Evolutionary conservation across 2,329 filamentous ascomycete species (phyloP).

Genomic region (Colletotrichum zoysiae): DNA sequence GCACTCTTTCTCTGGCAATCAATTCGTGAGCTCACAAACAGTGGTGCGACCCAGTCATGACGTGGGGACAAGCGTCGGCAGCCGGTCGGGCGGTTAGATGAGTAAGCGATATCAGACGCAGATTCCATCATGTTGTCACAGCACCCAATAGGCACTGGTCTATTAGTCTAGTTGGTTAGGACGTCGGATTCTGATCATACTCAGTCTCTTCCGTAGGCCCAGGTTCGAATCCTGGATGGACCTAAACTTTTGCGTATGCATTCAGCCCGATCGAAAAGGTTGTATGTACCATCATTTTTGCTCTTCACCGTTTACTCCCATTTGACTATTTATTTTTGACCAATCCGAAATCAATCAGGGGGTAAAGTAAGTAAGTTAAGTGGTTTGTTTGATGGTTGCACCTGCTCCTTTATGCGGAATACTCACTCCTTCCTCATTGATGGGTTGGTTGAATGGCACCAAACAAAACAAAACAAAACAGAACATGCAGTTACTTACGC

Average conservation of each 20-base stretch:
- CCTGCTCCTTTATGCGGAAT: constrained; percentile 17
- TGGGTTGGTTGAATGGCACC: too few species aligned
- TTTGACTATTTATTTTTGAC: too few species aligned
- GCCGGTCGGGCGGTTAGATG: neutral
- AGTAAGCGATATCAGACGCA: neutral
- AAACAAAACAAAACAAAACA: constrained; percentile 7
- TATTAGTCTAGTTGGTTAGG: constrained; percentile 43
- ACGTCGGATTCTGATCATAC: constrained; percentile 40
- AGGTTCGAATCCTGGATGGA: constrained; percentile 43
- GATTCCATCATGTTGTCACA: fast-evolving
- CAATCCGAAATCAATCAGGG: too few species aligned
- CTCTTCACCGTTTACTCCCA: too few species aligned
- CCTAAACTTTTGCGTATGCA: constrained; percentile 1
- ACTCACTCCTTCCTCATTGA: neutral
- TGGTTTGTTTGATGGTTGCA: neutral
- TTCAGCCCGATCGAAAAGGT: too few species aligned
- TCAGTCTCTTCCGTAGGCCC: constrained; percentile 37
- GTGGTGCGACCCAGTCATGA: neutral
- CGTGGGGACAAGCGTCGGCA: neutral
- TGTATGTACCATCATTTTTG: too few species aligned
- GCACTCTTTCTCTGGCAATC: neutral
- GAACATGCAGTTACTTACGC: constrained; percentile 9
- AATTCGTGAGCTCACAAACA: neutral
- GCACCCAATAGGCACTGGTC: neutral
- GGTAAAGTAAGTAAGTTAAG: too few species aligned